These are phyloP conservation scores for Fagopyrum homotropicum DNA, from an alignment of 148 eudicot species.

Conservation along the genomic window DNA sequence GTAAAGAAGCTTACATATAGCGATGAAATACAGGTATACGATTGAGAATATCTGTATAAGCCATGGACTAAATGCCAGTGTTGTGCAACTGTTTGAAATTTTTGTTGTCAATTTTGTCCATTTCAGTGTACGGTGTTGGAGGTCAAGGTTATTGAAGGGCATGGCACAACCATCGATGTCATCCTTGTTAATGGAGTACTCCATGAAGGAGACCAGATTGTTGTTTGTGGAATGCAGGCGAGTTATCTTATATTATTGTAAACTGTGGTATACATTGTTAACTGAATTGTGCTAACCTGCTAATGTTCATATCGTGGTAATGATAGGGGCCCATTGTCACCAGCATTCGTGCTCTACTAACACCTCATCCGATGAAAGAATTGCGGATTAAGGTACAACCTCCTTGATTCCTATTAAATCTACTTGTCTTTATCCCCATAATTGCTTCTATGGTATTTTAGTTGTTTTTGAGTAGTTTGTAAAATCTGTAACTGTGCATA, in stretches of 20 bases:
- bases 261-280: not conserved
- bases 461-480: not conserved
- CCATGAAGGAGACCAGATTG: slow-evolving; percentile 89
- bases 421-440: not conserved
- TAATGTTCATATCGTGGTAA: slow-evolving; percentile 1
- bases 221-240: slow-evolving; percentile 89
- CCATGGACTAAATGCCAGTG: not conserved
- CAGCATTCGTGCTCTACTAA: slow-evolving; percentile 74
- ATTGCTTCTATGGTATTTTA: not conserved
- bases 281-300: slow-evolving; percentile 7
- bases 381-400: slow-evolving; percentile 73
- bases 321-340: slow-evolving; percentile 83
- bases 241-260: slow-evolving; percentile 13
- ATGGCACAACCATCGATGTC: slow-evolving; percentile 88
- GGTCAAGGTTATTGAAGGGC: slow-evolving; percentile 92
- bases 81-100: slow-evolving; percentile 2
- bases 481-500: not conserved
- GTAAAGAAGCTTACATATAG: slow-evolving; percentile 64
- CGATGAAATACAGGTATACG: slow-evolving; percentile 56
- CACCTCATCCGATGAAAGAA: slow-evolving; percentile 98
- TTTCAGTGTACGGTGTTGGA: slow-evolving; percentile 88
- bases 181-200: slow-evolving; percentile 88
- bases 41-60: slow-evolving; percentile 7
- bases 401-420: not conserved
- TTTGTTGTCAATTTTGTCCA: slow-evolving; percentile 15